Percentiles rank a stretch among this genome's conserved stretches.
Evolutionary conservation across 1,139 yeast species (phyloP).

Genomic region (Williopsis jadinii): DNA sequence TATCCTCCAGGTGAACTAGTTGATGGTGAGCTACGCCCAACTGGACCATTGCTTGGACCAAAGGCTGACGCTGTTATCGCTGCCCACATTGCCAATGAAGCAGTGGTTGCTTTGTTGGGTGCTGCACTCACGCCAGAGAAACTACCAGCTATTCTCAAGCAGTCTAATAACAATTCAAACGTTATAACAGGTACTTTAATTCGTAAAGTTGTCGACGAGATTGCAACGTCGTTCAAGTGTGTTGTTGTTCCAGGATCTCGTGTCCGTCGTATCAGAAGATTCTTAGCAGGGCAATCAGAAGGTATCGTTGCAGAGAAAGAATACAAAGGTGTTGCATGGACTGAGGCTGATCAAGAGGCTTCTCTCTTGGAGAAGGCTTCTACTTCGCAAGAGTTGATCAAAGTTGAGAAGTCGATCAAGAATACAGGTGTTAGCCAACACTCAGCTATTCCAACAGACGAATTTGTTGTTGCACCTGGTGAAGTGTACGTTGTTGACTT

Average conservation of each 20-base stretch:
- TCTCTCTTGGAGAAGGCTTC: constrained; percentile 39
- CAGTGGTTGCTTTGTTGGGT: constrained; percentile 69
- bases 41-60: constrained; percentile 75
- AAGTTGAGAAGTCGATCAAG: constrained; percentile 26
- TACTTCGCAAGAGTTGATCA: constrained; percentile 34
- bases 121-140: constrained; percentile 70
- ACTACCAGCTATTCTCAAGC: constrained; percentile 41
- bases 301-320: constrained; percentile 88
- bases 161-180: constrained; percentile 21
- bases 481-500: constrained; percentile 86
- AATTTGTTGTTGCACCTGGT: constrained; percentile 65
- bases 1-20: constrained; percentile 50
- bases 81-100: constrained; percentile 80
- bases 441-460: constrained; percentile 66
- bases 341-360: constrained; percentile 73
- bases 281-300: constrained; percentile 92
- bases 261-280: constrained; percentile 85
- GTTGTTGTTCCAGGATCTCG: constrained; percentile 87
- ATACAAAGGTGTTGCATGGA: constrained; percentile 90
- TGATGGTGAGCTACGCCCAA: constrained; percentile 37
- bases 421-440: constrained; percentile 28
- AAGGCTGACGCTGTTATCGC: constrained; percentile 91
- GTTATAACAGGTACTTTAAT: constrained; percentile 61
- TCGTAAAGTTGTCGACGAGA: constrained; percentile 68
- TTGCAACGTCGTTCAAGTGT: constrained; percentile 78